Evolutionary conservation across 352 stramenopile species (phyloP), one percentile per base, ranked within the genome.

Genomic region (Phytopythium helicoides): DNA sequence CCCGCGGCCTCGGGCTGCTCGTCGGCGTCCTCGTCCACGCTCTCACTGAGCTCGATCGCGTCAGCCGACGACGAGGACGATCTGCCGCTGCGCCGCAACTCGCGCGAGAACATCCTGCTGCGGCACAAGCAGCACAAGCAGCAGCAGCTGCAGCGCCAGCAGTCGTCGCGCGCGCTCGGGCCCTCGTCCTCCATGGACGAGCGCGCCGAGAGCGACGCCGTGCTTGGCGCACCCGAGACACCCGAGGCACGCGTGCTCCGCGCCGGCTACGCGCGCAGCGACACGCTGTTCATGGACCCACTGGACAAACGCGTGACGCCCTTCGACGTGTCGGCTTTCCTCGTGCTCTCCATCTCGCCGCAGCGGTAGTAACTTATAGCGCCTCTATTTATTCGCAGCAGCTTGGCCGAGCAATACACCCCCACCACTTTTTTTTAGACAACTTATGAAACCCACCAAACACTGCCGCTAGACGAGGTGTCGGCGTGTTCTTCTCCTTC

Each of bases 271-370:
- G 48, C n/a, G n/a, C n/a, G n/a, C n/a, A n/a, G n/a, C n/a, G n/a
- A n/a, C n/a, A n/a, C 65, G 6, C 47, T 54, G 22, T 74, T 53
- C 37, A 70, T 71, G 40, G 58, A 74, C 38, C 65, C 61, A 22
- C 65, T 71, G 19, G 62, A 71, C 41, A 74, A 74, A 62, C 56
- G 65, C 14, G 57, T 35, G 6, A 56, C 49, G 58, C 50, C 42
- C 2, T 78, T 80, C 52, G 73, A 83, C 62, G 66, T 83, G 61
- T 71, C 58, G 28, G 47, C 69, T 5, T 79, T 82, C 58, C 68
- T 72, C 44, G 64, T 72, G 58, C 59, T 83, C 51, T 66, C 60
- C 34, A 56, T 73, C 41, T 73, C 64, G 28, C 53, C 60, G 15
- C 54, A 63, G 53, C 60, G 52, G 35, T 69, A n/a, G 53, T 64